These are phyloP conservation scores for Friedmanniomyces simplex DNA, from an alignment of 495 filamentous ascomycete species.

Conservation along the genomic window DNA sequence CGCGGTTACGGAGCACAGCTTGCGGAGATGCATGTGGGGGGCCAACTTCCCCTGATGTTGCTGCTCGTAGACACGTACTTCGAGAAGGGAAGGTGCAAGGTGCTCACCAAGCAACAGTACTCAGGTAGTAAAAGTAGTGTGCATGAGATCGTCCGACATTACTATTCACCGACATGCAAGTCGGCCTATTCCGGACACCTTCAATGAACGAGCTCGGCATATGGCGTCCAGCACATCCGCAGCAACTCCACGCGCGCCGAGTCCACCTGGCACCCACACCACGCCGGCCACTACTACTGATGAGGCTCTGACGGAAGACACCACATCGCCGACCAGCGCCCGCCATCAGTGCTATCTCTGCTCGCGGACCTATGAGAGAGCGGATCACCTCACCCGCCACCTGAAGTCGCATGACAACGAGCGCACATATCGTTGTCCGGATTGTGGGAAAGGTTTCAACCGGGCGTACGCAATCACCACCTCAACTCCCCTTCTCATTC, in stretches of 20 bases:
- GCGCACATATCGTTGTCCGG: constrained; percentile 1
- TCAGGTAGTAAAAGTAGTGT: too few relatives aligned
- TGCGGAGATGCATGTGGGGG: too few relatives aligned
- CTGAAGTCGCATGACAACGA: constrained; percentile 11
- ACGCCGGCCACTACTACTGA: neutral
- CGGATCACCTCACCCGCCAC: constrained; percentile 11
- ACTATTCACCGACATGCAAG: too few relatives aligned
- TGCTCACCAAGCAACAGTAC: too few relatives aligned
- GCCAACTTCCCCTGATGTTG: too few relatives aligned
- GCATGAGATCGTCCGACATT: too few relatives aligned
- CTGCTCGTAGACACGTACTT: too few relatives aligned
- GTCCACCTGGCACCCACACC: neutral
- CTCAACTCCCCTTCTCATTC: neutral
- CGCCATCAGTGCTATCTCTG: constrained; percentile 12
- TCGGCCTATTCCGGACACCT: too few relatives aligned
- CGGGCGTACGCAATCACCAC: constrained; percentile 2
- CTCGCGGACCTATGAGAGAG: constrained; percentile 7
- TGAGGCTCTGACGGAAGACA: neutral
- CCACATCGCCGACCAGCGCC: neutral
- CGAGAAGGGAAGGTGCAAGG: too few relatives aligned
- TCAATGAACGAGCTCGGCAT: neutral
- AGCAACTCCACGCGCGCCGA: neutral
- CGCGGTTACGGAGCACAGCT: too few relatives aligned
- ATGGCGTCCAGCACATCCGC: neutral
- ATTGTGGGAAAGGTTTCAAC: constrained; percentile 17